Percentiles rank a stretch among this genome's conserved stretches.
These are phyloP conservation scores for Picea abies DNA, from an alignment of 83 land plant species.

Conservation along the genomic window DNA sequence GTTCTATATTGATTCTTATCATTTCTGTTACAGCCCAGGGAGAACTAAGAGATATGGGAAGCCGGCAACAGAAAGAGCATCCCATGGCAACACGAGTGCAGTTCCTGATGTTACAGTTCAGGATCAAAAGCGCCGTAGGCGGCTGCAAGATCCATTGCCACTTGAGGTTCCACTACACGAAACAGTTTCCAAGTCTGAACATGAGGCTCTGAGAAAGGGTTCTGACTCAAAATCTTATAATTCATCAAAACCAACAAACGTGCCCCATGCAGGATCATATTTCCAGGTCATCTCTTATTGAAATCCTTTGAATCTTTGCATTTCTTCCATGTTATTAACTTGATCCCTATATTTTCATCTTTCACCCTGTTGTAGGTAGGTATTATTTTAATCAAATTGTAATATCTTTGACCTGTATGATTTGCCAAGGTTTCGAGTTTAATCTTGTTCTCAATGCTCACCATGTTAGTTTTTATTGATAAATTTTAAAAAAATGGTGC, in stretches of 20 bases:
- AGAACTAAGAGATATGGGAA: slow-evolving; percentile 2
- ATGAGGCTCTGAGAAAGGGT: background rate
- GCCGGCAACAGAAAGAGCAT: background rate
- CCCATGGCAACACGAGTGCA: background rate
- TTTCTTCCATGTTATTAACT: background rate
- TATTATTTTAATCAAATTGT: background rate
- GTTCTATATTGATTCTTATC: background rate
- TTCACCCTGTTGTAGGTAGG: background rate
- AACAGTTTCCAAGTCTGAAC: slow-evolving; percentile 1
- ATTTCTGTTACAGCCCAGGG: background rate
- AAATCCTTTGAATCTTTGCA: background rate
- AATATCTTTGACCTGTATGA: background rate
- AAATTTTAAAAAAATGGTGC: background rate
- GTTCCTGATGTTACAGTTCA: background rate
- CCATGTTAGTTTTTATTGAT: background rate
- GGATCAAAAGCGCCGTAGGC: slow-evolving; percentile 8
- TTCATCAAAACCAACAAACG: slow-evolving; percentile 5
- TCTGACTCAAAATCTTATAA: slow-evolving; percentile 10
- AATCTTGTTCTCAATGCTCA: no score
- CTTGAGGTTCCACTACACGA: background rate
- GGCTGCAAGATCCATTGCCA: slow-evolving; percentile 4
- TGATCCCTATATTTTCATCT: background rate
- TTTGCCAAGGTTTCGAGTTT: background rate
- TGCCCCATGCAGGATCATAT: slow-evolving; percentile 6
- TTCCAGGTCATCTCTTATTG: slow-evolving; percentile 13